These are phyloP conservation scores for Echites panduratus DNA, from an alignment of 257 asterid genomes.

Conservation along the genomic window DNA sequence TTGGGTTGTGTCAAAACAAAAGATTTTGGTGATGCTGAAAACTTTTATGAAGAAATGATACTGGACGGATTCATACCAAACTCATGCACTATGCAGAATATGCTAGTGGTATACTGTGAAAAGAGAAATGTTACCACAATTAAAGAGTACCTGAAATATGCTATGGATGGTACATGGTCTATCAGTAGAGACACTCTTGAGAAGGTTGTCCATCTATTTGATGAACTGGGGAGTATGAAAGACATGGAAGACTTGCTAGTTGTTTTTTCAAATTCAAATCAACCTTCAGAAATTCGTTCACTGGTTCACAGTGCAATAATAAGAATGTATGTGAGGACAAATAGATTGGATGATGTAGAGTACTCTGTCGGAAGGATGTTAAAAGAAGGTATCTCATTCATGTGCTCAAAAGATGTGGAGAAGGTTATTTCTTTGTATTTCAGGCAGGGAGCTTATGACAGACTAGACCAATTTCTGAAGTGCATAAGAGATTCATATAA, in stretches of 20 bases:
- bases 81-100: conserved; percentile 21
- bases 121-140: conserved; percentile 20
- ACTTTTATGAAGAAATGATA: conserved; percentile 36
- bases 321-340: conserved; percentile 28
- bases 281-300: conserved; percentile 24
- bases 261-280: conserved; percentile 22
- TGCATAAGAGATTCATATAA: conserved; percentile 25
- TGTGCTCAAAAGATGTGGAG: conserved; percentile 40
- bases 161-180: conserved; percentile 6
- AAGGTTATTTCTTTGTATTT: conserved; percentile 43
- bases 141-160: conserved; percentile 23
- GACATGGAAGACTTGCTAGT: conserved; percentile 37
- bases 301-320: conserved; percentile 30
- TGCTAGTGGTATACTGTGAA: conserved; percentile 30
- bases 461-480: conserved; percentile 36
- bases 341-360: conserved; percentile 49
- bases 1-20: conserved; percentile 29
- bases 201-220: conserved; percentile 24
- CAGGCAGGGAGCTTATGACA: conserved; percentile 40
- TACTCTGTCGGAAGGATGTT: conserved; percentile 28
- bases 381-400: conserved; percentile 21
- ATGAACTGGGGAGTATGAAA: conserved; percentile 27
- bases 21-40: conserved; percentile 35
- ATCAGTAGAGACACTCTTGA: conserved; percentile 11
- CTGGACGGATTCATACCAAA: conserved; percentile 26